phyloP scores from a whole-genome alignment of 1,139 yeast genomes.

The Debaryomyces coudertii region DNA sequence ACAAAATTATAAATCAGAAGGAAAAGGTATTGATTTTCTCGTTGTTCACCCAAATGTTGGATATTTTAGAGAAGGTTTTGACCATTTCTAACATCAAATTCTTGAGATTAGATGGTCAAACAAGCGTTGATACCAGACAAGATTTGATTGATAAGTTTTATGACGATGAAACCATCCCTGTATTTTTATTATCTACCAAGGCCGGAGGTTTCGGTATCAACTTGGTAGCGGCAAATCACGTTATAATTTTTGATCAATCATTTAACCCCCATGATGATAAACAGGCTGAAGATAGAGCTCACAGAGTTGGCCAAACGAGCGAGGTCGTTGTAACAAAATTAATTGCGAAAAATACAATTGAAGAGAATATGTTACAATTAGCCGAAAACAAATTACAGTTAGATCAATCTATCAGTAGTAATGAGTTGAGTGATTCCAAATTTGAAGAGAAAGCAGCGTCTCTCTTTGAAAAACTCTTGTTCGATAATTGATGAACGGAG shows the following conservation, averaged over 20 bases:
- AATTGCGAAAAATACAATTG: slow-evolving; percentile 76
- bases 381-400: slow-evolving; percentile 91
- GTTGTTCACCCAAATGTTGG: slow-evolving; percentile 88
- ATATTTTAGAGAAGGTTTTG: slow-evolving; percentile 78
- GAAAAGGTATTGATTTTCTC: slow-evolving; percentile 87
- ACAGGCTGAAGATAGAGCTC: slow-evolving; percentile 98
- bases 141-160: slow-evolving; percentile 87
- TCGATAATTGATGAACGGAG: slow-evolving; percentile 19
- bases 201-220: slow-evolving; percentile 99
- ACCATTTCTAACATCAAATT: slow-evolving; percentile 70
- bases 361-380: slow-evolving; percentile 81
- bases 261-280: slow-evolving; percentile 98
- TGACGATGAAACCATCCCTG: slow-evolving; percentile 80
- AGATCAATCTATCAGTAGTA: slow-evolving; percentile 67
- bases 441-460: slow-evolving; percentile 58
- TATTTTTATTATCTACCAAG: slow-evolving; percentile 85
- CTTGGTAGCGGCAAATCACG: slow-evolving; percentile 92
- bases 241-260: slow-evolving; percentile 87
- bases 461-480: slow-evolving; percentile 55
- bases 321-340: slow-evolving; percentile 82
- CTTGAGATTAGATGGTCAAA: slow-evolving; percentile 88
- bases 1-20: slow-evolving; percentile 53
- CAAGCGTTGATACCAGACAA: slow-evolving; percentile 91
- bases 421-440: slow-evolving; percentile 45
- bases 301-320: slow-evolving; percentile 92